Percentiles rank a stretch among this genome's conserved stretches.
These are phyloP conservation scores for Furcasterigmium sp. DNA, from an alignment of 2,329 filamentous ascomycete genomes.

Conservation along the genomic window DNA sequence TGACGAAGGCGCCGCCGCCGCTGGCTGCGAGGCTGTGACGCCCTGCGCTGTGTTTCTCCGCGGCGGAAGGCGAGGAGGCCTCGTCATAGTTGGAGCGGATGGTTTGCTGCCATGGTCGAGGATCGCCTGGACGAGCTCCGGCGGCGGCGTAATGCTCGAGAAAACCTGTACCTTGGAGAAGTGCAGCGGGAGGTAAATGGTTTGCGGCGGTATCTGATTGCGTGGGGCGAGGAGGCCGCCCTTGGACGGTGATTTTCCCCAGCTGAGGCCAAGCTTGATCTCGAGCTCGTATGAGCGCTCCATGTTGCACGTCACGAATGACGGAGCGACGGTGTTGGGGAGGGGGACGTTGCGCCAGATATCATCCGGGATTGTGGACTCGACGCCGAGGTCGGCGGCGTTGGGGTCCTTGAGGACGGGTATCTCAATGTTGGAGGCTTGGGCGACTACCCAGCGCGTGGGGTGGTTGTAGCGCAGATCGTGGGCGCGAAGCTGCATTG, in stretches of 20 bases:
- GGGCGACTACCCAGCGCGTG: conserved; percentile 71
- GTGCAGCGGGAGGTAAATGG: conserved; percentile 71
- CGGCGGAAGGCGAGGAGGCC: conserved; percentile 30
- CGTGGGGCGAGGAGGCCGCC: conserved; percentile 16
- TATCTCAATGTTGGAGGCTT: conserved; percentile 65
- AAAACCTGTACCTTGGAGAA: conserved; percentile 73
- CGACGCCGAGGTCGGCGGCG: conserved; percentile 54
- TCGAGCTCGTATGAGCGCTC: conserved; percentile 78
- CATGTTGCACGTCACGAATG: conserved; percentile 86
- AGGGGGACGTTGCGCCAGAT: conserved; percentile 70
- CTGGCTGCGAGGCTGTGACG: conserved; percentile 10
- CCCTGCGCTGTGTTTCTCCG: conserved; percentile 18
- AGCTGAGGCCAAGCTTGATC: conserved; percentile 71
- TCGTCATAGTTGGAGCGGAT: conserved; percentile 28
- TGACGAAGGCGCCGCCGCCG: conserved; percentile 20
- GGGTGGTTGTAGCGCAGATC: conserved; percentile 66
- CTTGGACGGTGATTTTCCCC: conserved; percentile 49
- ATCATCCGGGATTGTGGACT: conserved; percentile 62
- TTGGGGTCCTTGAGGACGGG: conserved; percentile 55
- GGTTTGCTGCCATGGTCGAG: conserved; percentile 19
- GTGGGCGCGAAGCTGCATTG: conserved; percentile 74
- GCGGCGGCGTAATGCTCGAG: conserved; percentile 80
- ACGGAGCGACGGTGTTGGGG: conserved; percentile 82
- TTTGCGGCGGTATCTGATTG: conserved; percentile 48
- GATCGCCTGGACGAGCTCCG: conserved; percentile 65